Evolutionary conservation across 2,329 filamentous ascomycete species (phyloP), one percentile per base, ranked within the genome.

Genomic region (Alternaria hordeiaustralica): DNA sequence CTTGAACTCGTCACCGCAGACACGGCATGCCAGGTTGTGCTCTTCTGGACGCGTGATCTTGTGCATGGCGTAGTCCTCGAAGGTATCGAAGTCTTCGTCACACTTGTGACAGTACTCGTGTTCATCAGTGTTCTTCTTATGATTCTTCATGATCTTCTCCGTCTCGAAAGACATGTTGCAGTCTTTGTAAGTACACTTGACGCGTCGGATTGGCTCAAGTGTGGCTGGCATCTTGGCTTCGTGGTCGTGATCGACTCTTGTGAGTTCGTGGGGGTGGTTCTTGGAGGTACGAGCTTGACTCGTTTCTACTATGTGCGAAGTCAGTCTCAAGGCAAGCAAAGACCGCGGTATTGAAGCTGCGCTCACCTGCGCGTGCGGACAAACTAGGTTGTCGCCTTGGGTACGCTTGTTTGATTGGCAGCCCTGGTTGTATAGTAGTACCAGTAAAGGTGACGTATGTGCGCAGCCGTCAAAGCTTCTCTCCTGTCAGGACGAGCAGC

Each of bases 1-100:
- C 64, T 84, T 83, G 76, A 88, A 89, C 45, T 89, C 86, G 9
- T 82, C 73, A 12, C 84, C 85, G 57, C 88, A 89, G 45, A 87
- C 80, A 12, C 86, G 84, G 72, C 88, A 90, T 55, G 82, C 83
- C 49, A 86, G 84, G 64, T 87, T 84, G 28, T 80, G 81, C 3
- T 79, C 71, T 55, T 75, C 69, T 1, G 78, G 77, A 8, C 68
- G 62, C 46, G 65, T 69, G 11, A 74, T 73, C 69, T 86, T 86
- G 75, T 88, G 86, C n/a, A 81, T 71, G 8, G 84, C 77, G 3
- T 84, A 73, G 4, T 79, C 76, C 33, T 83, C 82, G 47, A 82
- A 83, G 11, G 80, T 77, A 2, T 78, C 72, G 60, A 84, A 87
- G 68, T 87, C 76, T 30, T 74, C 67, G 43, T 84, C 74, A 72